Evolutionary conservation across 805 yeast species (phyloP).

Genomic region (Candida jianshihensis): DNA sequence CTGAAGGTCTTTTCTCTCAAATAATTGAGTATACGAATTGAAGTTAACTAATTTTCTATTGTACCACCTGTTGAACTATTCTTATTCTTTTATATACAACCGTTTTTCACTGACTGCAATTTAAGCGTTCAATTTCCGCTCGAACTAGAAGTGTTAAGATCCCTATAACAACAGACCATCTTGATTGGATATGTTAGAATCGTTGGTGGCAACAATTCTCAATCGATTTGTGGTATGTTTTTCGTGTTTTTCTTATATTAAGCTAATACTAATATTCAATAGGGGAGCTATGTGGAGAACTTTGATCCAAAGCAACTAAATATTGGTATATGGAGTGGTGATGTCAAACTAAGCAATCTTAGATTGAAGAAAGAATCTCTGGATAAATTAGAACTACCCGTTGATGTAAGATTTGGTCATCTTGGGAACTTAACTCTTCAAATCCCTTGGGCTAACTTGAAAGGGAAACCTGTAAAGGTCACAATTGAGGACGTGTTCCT

Average conservation of each 20-base stretch:
- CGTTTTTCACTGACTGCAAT: too few species aligned
- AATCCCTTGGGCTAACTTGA: slow-evolving; percentile 95
- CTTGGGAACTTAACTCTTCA: slow-evolving; percentile 83
- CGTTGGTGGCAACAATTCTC: slow-evolving; percentile 55
- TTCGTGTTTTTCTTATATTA: too few species aligned
- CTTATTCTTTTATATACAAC: too few species aligned
- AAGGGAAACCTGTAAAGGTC: slow-evolving; percentile 86
- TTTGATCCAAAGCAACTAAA: slow-evolving; percentile 93
- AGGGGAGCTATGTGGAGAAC: slow-evolving; percentile 79
- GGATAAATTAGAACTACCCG: slow-evolving; percentile 78
- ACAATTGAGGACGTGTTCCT: slow-evolving; percentile 80
- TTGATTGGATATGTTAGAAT: slow-evolving; percentile 45
- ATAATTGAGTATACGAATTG: too few species aligned
- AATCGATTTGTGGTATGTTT: slow-evolving; percentile 42
- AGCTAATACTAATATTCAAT: not conserved
- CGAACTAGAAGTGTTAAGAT: too few species aligned
- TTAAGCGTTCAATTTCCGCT: too few species aligned
- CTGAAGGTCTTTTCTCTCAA: too few species aligned
- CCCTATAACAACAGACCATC: too few species aligned
- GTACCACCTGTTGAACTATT: too few species aligned
- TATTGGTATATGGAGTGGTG: slow-evolving; percentile 97
- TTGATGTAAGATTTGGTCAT: slow-evolving; percentile 84
- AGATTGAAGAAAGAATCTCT: slow-evolving; percentile 81
- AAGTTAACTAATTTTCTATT: too few species aligned
- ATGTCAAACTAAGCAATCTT: slow-evolving; percentile 76